Evolutionary conservation across 805 yeast species (phyloP), one percentile per base, ranked within the genome.

Genomic region (Wickerhamomyces strasburgensis): DNA sequence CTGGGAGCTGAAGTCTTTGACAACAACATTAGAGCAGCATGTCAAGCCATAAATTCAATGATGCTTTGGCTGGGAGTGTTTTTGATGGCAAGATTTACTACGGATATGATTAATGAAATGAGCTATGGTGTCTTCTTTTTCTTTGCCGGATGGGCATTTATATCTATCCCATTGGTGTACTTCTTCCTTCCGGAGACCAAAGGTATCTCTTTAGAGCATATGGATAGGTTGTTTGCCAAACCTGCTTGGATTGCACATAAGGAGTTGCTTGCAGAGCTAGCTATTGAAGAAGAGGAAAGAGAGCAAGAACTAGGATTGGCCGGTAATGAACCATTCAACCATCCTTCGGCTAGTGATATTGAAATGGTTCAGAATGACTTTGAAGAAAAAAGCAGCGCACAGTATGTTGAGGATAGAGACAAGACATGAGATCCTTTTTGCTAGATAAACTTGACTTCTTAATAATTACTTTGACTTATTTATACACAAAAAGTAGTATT

Each of bases 51-150:
- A 37, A 70, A 69, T 42, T 67, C 73, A 0, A 60, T 69, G 29
- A 56, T 68, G 21, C 62, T 67, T 34, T 70, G 77, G 77, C 62
- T 69, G 42, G 67, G 73, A 64, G 72, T 70, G 6, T 72, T 72
- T 46, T 59, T 71, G 34, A 62, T 70, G 57, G 71, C 71, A 6
- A 60, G 72, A 42, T 65, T 64, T 43, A 67, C 73, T 6, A 65
- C 67, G 16, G 52, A 69, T 38, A 71, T 72, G 58, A 60, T 71
- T 29, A 52, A 56, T 14, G 52, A 58, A 9, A 68, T 71, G 57
- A 58, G 62, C 5, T 72, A 61, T 44, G 72, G 72, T 16, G 60
- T 67, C 19, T 70, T 66, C 51, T 67, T 69, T 47, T 60, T 72
- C 44, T 47, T 47, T 34, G 49, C 48, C 9, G 42, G 31, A 2